phyloP scores from a whole-genome alignment of 2,329 filamentous ascomycete genomes.

The Sphaerulina vaccinii region DNA sequence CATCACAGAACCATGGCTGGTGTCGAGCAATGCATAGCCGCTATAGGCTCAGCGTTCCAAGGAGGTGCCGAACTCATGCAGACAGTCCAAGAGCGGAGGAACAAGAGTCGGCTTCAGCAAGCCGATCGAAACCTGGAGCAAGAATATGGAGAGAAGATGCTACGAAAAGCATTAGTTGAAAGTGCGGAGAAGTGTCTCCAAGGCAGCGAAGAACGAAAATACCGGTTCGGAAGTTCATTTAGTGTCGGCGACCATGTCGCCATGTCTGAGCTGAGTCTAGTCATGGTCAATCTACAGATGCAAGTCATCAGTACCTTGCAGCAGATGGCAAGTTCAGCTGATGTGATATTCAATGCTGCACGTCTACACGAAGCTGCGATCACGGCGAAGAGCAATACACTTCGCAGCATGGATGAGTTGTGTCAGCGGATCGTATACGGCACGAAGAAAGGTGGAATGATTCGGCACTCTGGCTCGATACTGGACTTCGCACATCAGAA shows the following conservation, averaged over 20 bases:
- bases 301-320: conserved; percentile 43
- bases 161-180: conserved; percentile 41
- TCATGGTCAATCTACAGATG: conserved; percentile 42
- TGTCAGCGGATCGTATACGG: conserved; percentile 22
- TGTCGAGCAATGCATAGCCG: conserved; percentile 43
- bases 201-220: conserved; percentile 37
- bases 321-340: conserved; percentile 38
- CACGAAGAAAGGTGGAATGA: not conserved
- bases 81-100: conserved; percentile 36
- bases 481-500: not conserved
- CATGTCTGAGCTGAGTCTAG: conserved; percentile 30
- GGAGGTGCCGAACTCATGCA: conserved; percentile 42
- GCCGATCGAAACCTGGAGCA: conserved; percentile 30
- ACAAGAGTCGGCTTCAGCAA: conserved; percentile 18
- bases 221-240: conserved; percentile 39
- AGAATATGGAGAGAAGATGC: conserved; percentile 39
- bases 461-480: not conserved
- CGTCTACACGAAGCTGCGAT: conserved; percentile 39
- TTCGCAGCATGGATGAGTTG: conserved; percentile 35
- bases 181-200: conserved; percentile 39
- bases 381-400: conserved; percentile 14
- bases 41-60: conserved; percentile 45
- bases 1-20: not conserved
- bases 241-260: conserved; percentile 42
- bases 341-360: conserved; percentile 38